Evolutionary conservation across 1,284 basidiomycete genomes (phyloP).

Genomic region (Tilletia setariae): DNA sequence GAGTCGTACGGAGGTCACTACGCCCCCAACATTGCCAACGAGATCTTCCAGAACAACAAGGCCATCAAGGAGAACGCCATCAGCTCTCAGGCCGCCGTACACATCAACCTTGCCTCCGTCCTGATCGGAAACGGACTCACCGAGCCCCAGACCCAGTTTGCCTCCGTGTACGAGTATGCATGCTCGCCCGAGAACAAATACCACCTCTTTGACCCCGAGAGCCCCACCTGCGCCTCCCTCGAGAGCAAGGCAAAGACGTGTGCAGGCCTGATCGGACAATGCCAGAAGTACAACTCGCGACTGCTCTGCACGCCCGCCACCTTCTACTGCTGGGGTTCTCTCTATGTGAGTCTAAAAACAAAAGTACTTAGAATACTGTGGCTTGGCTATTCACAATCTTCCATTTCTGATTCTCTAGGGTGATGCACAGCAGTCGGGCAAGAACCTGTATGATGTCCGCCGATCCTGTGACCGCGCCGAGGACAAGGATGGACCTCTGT

Average conservation of each 20-base stretch:
- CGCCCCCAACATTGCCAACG: conserved; percentile 46
- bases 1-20: conserved; percentile 67
- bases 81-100: conserved; percentile 19
- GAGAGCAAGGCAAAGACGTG: conserved; percentile 68
- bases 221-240: conserved; percentile 66
- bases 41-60: conserved; percentile 51
- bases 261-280: conserved; percentile 61
- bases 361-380: too few relatives aligned
- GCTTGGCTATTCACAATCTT: too few relatives aligned
- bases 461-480: conserved; percentile 66
- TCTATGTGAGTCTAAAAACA: too few relatives aligned
- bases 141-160: conserved; percentile 54
- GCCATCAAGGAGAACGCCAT: conserved; percentile 4
- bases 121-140: conserved; percentile 53
- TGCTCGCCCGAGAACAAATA: conserved; percentile 61
- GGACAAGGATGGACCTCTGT: conserved; percentile 63
- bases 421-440: conserved; percentile 58
- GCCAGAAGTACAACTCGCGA: conserved; percentile 46
- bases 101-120: conserved; percentile 48
- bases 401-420: too few relatives aligned
- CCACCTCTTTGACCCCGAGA: conserved; percentile 68
- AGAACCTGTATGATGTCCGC: conserved; percentile 75
- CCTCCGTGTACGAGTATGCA: conserved; percentile 69
- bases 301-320: conserved; percentile 62
- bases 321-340: conserved; percentile 57